Conservation (phyloP, 2,329 filamentous ascomycete species). For the Aspergillus aculeatinus region DNA sequence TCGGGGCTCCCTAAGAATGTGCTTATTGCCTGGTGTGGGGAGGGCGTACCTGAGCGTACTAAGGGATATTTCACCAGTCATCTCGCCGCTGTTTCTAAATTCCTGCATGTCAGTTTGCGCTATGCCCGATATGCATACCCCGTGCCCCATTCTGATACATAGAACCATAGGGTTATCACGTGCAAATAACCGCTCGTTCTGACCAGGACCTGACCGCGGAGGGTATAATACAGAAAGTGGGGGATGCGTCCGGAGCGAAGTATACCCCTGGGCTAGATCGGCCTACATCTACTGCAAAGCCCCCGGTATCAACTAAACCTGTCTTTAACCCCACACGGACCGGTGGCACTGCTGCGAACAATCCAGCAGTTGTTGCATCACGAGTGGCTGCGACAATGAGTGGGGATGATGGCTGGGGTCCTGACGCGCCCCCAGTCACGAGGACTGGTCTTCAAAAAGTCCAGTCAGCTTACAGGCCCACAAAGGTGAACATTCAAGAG, state of each 20-base stretch:
- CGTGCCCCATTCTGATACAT: slow-evolving; percentile 4
- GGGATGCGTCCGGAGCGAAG: slow-evolving; percentile 91
- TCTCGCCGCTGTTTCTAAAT: slow-evolving; percentile 80
- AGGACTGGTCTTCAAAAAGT: slow-evolving; percentile 89
- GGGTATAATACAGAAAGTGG: slow-evolving; percentile 85
- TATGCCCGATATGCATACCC: neutral
- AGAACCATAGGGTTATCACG: slow-evolving; percentile 73
- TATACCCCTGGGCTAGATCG: slow-evolving; percentile 71
- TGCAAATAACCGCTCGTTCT: slow-evolving; percentile 93
- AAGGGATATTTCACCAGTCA: slow-evolving; percentile 99
- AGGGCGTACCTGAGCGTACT: slow-evolving; percentile 95
- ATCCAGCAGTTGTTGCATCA: slow-evolving; percentile 56
- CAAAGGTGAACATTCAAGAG: slow-evolving; percentile 89
- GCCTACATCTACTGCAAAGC: slow-evolving; percentile 55
- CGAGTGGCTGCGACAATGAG: slow-evolving; percentile 51
- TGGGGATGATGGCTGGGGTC: slow-evolving; percentile 90
- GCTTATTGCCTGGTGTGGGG: slow-evolving; percentile 94
- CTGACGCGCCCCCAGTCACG: slow-evolving; percentile 87
- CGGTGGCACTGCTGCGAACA: slow-evolving; percentile 62
- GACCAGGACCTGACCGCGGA: slow-evolving; percentile 86
- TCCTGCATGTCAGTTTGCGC: slow-evolving; percentile 66
- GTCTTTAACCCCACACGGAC: slow-evolving; percentile 78
- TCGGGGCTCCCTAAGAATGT: slow-evolving; percentile 85
- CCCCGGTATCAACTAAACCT: slow-evolving; percentile 81
- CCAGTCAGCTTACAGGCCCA: slow-evolving; percentile 86